Base-by-base conservation (phyloP, 2,329 filamentous ascomycete genomes). In the Alternaria angustiovoidea region DNA sequence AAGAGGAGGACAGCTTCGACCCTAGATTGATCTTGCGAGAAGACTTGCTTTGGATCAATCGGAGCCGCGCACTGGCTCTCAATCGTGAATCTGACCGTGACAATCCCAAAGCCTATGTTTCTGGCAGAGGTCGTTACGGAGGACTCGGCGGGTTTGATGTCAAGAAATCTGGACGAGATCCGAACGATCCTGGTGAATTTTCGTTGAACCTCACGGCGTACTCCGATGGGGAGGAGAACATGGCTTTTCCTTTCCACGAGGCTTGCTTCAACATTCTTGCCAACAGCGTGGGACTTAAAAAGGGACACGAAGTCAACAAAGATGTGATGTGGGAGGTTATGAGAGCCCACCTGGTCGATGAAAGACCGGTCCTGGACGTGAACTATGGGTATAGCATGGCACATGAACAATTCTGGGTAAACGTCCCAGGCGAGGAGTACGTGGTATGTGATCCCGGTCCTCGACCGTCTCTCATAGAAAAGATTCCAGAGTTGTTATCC, bases 231-330 rank as follows among this genome's bases (percentile, higher is more conserved):
- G 26, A 54, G 11, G 20, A 39, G 7, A 22, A 41, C 20, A 20
- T 22, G 6, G 55, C 54, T 12, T 71, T 59, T 47, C 69, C 68
- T 3, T 68, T 72, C 22, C 69, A 72, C 48, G 60, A 66, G 26
- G 57, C 57, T 2, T 73, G 70, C 28, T 66, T 62, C 47, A 42
- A 61, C 9, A 42, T 72, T 30, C 62, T 73, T 2, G 60, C 63
- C 7, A 56, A 51, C 24, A 53, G 39, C 16, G n/a, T 71, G 4
- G 66, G 63, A 7, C 59, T 54, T 26, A 24, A 47, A 0, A 47
- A 62, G 11, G 20, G 32, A 4, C 41, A 28, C 0, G 48, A 46
- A 7, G 58, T 72, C 11, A 42, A 70, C 18, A 67, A 61, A 39
- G 59, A 72, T 16, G 28, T 58, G 1, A 44, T 72, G n/a, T 64